Conservation (phyloP, 208 protist species). For the Angomonas deanei region DNA sequence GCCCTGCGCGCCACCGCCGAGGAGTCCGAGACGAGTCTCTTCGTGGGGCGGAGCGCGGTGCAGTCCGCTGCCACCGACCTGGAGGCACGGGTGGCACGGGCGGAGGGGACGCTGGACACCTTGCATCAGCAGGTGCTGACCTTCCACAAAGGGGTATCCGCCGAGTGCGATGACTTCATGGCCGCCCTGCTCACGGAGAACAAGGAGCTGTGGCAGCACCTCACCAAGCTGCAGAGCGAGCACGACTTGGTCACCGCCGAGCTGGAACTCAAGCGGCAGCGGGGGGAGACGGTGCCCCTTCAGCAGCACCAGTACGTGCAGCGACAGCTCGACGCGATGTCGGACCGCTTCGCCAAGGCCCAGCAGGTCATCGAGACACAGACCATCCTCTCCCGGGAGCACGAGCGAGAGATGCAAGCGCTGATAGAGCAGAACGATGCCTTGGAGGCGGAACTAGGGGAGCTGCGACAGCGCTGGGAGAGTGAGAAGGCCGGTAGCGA, state of each 20-base stretch:
- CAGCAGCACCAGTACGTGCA: slow-evolving; percentile 57
- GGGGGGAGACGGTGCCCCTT: slow-evolving; percentile 31
- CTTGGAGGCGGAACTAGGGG: slow-evolving; percentile 31
- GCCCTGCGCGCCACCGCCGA: slow-evolving; percentile 29
- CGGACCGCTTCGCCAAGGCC: slow-evolving; percentile 47
- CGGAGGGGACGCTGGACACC: slow-evolving; percentile 35
- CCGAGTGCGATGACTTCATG: slow-evolving; percentile 44
- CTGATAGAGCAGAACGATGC: slow-evolving; percentile 36
- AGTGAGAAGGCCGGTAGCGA: slow-evolving; percentile 6
- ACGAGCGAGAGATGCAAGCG: slow-evolving; percentile 51
- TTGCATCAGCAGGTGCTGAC: slow-evolving; percentile 25
- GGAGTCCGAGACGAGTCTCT: slow-evolving; percentile 52
- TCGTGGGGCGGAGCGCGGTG: slow-evolving; percentile 64
- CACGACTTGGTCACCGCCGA: slow-evolving; percentile 38
- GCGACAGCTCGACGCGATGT: slow-evolving; percentile 46
- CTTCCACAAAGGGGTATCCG: slow-evolving; percentile 36
- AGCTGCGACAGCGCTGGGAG: slow-evolving; percentile 16
- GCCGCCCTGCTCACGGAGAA: slow-evolving; percentile 60
- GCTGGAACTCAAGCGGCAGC: slow-evolving; percentile 21
- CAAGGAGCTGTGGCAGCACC: slow-evolving; percentile 64
- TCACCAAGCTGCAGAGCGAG: slow-evolving; percentile 49
- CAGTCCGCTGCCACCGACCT: slow-evolving; percentile 60
- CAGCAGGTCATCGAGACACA: slow-evolving; percentile 54
- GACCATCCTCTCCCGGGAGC: slow-evolving; percentile 36
- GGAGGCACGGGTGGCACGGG: slow-evolving; percentile 40